Conservation (phyloP, 2,329 filamentous ascomycete genomes). For the Sclerotinia spermophila region DNA sequence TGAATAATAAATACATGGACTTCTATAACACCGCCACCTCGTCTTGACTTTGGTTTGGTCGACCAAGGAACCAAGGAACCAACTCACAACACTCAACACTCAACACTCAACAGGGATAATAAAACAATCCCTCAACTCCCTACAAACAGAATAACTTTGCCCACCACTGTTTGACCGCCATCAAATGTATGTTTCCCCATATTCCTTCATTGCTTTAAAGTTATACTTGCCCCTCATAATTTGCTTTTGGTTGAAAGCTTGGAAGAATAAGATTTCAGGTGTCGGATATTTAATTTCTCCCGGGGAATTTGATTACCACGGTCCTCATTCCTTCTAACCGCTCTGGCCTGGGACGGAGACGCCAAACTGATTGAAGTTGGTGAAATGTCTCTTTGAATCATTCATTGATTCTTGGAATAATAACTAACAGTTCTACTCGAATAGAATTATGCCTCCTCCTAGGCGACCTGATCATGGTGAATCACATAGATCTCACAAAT, state of each 20-base stretch:
- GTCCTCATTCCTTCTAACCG: slow-evolving; percentile 4
- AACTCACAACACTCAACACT: too few relatives aligned
- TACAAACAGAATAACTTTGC: slow-evolving; percentile 30
- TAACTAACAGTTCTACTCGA: neutral
- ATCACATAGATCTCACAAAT: slow-evolving; percentile 59
- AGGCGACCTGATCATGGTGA: slow-evolving; percentile 46
- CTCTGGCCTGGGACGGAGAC: neutral
- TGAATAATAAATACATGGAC: too few relatives aligned
- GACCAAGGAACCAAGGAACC: slow-evolving; percentile 36
- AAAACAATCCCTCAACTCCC: slow-evolving; percentile 20
- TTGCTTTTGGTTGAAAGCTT: neutral
- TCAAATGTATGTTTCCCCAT: slow-evolving; percentile 30
- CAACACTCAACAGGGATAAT: slow-evolving; percentile 30
- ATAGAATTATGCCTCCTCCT: slow-evolving; percentile 55
- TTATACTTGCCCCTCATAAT: slow-evolving; percentile 8
- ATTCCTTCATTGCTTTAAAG: slow-evolving; percentile 9
- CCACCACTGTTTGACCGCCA: slow-evolving; percentile 22
- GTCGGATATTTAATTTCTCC: neutral
- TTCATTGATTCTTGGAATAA: neutral
- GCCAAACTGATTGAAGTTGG: slow-evolving; percentile 8
- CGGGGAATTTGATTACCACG: slow-evolving; percentile 5
- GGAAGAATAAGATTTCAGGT: neutral
- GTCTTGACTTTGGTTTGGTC: slow-evolving; percentile 32
- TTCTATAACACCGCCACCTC: slow-evolving; percentile 24
- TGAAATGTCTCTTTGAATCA: slow-evolving; percentile 14